Percentiles rank a stretch among this genome's conserved stretches.
Evolutionary conservation across 163 green algal species (phyloP).

Genomic region (Scenedesmus sp.): DNA sequence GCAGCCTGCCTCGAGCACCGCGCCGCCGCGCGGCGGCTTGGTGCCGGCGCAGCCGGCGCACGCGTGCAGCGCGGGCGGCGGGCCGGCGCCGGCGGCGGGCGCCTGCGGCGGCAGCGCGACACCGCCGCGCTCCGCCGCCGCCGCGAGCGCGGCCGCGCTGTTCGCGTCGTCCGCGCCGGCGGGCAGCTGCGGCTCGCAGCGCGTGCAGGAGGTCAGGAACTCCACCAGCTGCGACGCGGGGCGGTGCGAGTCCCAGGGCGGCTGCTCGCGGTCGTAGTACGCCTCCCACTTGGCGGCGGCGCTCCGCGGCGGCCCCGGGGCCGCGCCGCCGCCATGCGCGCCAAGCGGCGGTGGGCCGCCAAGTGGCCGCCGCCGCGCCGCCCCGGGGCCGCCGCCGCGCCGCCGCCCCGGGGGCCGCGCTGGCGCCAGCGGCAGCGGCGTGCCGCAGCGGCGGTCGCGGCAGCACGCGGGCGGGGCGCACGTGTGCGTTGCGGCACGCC

Average conservation of each 20-base stretch:
- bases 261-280: conserved; percentile 7
- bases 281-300: conserved; percentile 18
- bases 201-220: conserved; percentile 24
- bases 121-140: neutral
- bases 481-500: no score
- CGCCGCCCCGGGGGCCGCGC: no score
- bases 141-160: no score
- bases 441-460: no score
- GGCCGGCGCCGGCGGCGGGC: neutral
- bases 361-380: no score
- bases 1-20: conserved; percentile 31
- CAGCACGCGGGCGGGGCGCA: no score
- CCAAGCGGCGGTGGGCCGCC: no score
- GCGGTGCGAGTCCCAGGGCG: conserved; percentile 16
- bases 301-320: no score
- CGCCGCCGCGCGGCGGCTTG: conserved; percentile 1
- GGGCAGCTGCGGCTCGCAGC: neutral
- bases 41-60: conserved; percentile 4
- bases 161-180: neutral
- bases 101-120: neutral
- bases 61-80: neutral
- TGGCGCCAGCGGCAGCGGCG: no score
- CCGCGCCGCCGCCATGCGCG: no score
- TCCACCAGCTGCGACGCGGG: conserved; percentile 14
- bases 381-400: no score